phyloP scores from a whole-genome alignment of 2,329 filamentous ascomycete species.

The Berkeleyomyces rouxiae region DNA sequence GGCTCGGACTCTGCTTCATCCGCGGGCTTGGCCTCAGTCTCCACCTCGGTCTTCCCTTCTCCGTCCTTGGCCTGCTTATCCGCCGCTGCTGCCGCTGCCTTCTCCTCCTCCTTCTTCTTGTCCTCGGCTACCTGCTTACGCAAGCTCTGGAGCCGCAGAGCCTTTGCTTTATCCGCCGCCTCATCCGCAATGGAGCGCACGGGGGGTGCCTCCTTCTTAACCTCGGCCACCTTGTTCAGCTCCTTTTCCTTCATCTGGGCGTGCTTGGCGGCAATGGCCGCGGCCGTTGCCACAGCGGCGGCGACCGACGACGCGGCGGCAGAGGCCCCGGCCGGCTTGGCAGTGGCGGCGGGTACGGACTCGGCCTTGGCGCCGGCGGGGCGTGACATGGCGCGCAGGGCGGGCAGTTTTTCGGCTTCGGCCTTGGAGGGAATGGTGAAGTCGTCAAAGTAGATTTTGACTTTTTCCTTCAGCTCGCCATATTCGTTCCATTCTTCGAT shows the following conservation, averaged over 20 bases:
- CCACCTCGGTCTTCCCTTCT: constrained; percentile 9
- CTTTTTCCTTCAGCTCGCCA: constrained; percentile 77
- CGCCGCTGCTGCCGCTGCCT: constrained; percentile 11
- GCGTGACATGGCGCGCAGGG: constrained; percentile 12
- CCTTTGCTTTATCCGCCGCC: constrained; percentile 46
- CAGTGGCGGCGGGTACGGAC: constrained; percentile 14
- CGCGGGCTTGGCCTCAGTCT: constrained; percentile 6
- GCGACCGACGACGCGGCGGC: constrained; percentile 16
- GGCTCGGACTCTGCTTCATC: constrained; percentile 17
- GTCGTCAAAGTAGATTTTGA: constrained; percentile 52
- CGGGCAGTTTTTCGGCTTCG: constrained; percentile 23
- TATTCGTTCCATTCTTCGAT: constrained; percentile 99
- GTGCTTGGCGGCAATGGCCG: constrained; percentile 16
- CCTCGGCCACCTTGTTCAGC: constrained; percentile 3
- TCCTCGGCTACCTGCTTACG: constrained; percentile 38
- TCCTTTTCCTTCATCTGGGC: constrained; percentile 12
- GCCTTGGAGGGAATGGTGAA: constrained; percentile 39
- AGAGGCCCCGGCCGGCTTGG: constrained; percentile 13
- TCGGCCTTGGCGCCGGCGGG: constrained; percentile 20
- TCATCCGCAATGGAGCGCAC: constrained; percentile 45
- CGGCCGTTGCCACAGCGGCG: constrained; percentile 15
- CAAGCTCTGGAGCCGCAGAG: constrained; percentile 36
- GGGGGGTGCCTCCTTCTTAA: constrained; percentile 23
- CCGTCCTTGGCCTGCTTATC: constrained; percentile 9
- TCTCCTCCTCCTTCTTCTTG: constrained; percentile 15